Evolutionary conservation across 257 asterid species (phyloP), one percentile per base, ranked within the genome.

Genomic region (Fraxinus americana): DNA sequence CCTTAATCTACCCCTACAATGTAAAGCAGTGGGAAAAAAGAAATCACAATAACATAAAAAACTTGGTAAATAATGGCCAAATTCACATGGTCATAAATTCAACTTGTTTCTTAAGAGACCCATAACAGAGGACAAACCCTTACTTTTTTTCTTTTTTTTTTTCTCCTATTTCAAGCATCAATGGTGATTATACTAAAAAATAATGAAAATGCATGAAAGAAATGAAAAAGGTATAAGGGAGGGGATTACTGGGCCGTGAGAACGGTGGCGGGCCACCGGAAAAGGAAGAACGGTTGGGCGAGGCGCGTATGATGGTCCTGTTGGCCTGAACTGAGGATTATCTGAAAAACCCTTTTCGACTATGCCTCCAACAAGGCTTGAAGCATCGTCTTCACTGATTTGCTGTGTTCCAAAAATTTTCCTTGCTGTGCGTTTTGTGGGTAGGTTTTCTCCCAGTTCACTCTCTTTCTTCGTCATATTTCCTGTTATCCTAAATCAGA

Each of bases 261-360:
- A 88, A 83, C 98, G 98, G 83, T 94, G 99, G 82, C 97, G 98
- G 57, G 98, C 98, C 36, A 81, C 89, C 14, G 97, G 99, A 74
- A 94, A 94, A 52, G 99, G 92, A 80, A 90, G 88, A 72, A 91
- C 93, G 54, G 92, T 75, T 67, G 99, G 97, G 30, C 83, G 91
- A 65, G 96, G 97, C 17, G 84, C 80, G 21, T 84, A 35, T 38
- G 85, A 74, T n/a, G 87, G 89, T 41, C 73, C 59, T 76, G 73
- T 9, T 54, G 87, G 84, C 76, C 72, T 39, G 27, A 69, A 50
- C 41, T 52, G 79, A 4, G 72, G 79, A 67, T 68, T 77, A 50
- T 82, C 87, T 2, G 92, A 83, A 83, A 93, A 93, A 9, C 99
- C 99, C 85, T 94, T 94, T 84, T 94, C 97, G 19, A 94, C 86